Percentiles rank a stretch among this genome's conserved stretches.
Conservation (phyloP, 2,329 filamentous ascomycete genomes). For the Cladosporium sp. region DNA sequence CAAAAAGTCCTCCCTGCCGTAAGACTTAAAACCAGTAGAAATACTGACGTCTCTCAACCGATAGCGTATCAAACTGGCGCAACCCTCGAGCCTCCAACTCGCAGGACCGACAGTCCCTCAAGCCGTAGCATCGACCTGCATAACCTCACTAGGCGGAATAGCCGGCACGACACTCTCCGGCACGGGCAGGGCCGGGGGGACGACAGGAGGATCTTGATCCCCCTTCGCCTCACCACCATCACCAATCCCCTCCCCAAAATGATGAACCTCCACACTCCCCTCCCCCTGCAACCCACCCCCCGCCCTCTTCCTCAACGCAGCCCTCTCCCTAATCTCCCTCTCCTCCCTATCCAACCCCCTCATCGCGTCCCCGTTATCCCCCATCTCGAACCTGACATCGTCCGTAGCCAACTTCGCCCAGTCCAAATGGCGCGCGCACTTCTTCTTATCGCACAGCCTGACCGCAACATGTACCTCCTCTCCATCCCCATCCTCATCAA, state of each 20-base stretch:
- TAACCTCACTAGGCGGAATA: constrained; percentile 4
- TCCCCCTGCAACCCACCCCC: constrained; percentile 28
- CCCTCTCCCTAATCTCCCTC: constrained; percentile 41
- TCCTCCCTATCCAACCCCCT: constrained; percentile 44
- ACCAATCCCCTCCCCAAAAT: neutral
- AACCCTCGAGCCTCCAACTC: too few relatives aligned
- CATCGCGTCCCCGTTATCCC: constrained; percentile 43
- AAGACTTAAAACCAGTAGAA: too few relatives aligned
- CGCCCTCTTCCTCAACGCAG: constrained; percentile 36
- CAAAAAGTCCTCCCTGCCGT: too few relatives aligned
- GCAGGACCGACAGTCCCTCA: neutral
- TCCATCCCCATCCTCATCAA: constrained; percentile 17
- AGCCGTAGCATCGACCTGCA: constrained; percentile 1
- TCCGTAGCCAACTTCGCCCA: constrained; percentile 48
- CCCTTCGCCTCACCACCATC: neutral
- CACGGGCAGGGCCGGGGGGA: neutral
- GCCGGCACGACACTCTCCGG: constrained; percentile 6
- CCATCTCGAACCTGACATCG: constrained; percentile 44
- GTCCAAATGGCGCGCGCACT: constrained; percentile 45
- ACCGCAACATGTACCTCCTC: constrained; percentile 1
- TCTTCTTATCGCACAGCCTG: constrained; percentile 42
- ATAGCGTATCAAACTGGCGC: too few relatives aligned
- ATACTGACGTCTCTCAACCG: too few relatives aligned
- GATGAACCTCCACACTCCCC: constrained; percentile 19
- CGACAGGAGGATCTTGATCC: too few relatives aligned